Evolutionary conservation across 2,329 filamentous ascomycete genomes (phyloP).

Genomic region (Fusarium sp.): DNA sequence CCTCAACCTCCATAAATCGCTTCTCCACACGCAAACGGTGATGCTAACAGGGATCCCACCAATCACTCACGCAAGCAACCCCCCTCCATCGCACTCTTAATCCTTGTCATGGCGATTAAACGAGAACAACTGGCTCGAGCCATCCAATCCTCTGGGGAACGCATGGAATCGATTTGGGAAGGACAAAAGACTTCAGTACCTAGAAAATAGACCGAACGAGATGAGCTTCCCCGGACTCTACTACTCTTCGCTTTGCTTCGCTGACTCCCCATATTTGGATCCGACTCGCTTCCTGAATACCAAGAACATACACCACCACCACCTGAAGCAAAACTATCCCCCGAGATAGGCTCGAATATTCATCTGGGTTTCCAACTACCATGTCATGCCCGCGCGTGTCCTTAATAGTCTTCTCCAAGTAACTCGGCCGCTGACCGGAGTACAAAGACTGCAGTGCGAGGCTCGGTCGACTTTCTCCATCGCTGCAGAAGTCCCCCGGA

Average conservation of each 20-base stretch:
- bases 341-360: conserved; percentile 14
- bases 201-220: not conserved
- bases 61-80: conserved; percentile 25
- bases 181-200: not conserved
- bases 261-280: conserved; percentile 20
- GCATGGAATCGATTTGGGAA: conserved; percentile 22
- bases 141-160: conserved; percentile 24
- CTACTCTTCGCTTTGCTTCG: not conserved
- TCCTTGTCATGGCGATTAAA: conserved; percentile 26
- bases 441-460: conserved; percentile 18
- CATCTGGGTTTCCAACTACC: conserved; percentile 28
- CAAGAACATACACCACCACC: conserved; percentile 29
- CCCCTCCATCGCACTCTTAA: conserved; percentile 30
- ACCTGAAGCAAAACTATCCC: conserved; percentile 18
- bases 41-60: conserved; percentile 31
- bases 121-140: conserved; percentile 36
- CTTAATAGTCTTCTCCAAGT: conserved; percentile 4
- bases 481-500: conserved; percentile 43
- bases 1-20: conserved; percentile 21
- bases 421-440: conserved; percentile 24
- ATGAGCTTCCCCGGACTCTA: conserved; percentile 21
- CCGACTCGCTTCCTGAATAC: conserved; percentile 2
- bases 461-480: conserved; percentile 27
- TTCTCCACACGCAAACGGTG: conserved; percentile 36
- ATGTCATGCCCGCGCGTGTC: conserved; percentile 23